These are phyloP conservation scores for Linnemannia zychae DNA, from an alignment of 192 early-diverging fungal species.

Conservation along the genomic window DNA sequence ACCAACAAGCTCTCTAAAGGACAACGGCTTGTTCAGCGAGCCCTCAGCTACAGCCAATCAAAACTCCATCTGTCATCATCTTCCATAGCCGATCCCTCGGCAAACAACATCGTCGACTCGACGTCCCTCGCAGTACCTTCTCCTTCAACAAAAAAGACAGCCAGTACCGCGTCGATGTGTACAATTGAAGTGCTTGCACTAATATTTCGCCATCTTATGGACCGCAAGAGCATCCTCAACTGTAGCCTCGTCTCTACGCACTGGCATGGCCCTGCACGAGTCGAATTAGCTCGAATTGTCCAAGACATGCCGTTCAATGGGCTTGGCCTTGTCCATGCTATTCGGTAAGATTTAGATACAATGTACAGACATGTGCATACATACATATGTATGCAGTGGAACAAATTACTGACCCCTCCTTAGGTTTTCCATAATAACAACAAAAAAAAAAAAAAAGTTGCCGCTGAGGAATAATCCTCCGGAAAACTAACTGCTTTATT, in stretches of 20 bases:
- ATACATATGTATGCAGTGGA: background rate
- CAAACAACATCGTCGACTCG: background rate
- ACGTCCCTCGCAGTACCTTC: background rate
- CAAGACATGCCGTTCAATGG: conserved; percentile 49
- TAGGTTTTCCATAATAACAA: too few relatives aligned
- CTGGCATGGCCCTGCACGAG: conserved; percentile 40
- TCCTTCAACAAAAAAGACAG: background rate
- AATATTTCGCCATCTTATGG: conserved; percentile 45
- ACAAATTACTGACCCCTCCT: too few relatives aligned
- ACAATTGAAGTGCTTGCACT: conserved; percentile 29
- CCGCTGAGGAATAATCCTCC: background rate
- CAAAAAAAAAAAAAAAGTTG: background rate
- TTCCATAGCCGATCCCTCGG: background rate
- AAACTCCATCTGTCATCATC: background rate
- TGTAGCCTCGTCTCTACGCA: conserved; percentile 46
- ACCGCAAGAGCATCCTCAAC: conserved; percentile 44
- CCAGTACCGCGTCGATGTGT: conserved; percentile 20
- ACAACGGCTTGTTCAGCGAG: background rate
- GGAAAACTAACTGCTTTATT: background rate
- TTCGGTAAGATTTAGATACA: conserved; percentile 22
- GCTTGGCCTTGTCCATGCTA: conserved; percentile 41
- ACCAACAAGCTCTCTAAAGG: background rate
- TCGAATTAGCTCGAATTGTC: conserved; percentile 23
- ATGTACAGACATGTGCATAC: background rate
- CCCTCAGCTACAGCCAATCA: background rate